Evolutionary conservation across 495 filamentous ascomycete genomes (phyloP), one percentile per base, ranked within the genome.

Genomic region (Xylaria longipes): DNA sequence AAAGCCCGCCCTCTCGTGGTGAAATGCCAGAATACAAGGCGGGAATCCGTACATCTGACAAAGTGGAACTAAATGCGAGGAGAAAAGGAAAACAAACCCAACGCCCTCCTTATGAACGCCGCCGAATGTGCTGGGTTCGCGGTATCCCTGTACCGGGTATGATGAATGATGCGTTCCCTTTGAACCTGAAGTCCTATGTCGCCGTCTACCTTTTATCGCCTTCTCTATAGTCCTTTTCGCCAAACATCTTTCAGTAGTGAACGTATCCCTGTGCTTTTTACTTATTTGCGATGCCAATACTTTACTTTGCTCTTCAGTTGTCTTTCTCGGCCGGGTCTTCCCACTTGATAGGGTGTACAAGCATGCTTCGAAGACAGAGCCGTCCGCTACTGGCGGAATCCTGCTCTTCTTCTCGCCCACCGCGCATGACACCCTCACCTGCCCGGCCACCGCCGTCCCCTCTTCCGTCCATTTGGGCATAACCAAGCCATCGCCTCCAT

Each of bases 321-420:
- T 72, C 69, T 66, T 74, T 71, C 73, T 85, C 82, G 25, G 72
- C 75, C 48, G 83, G 83, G 60, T 82, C 76, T 72, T 86, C 84
- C 82, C 81, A 84, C 86, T 99, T 99, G 58, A 98, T 89, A 0
- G 96, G 96, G 86, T 99, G 96, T 75, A 98, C 81, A 65, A 99
- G 86, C 90, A 97, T 91, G 61, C 91, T 92, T 56, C 93, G 91
- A 71, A 98, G 81, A 85, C 95, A 98, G 91, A 98, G 91, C 69
- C 95, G 86, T 48, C 93, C 93, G 71, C 91, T 90, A 31, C 80
- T 80, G 17, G 74, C 76, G 2, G 73, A 74, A 54, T 80, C 76
- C 69, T 81, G 78, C 57, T 94, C 93, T 14, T 93, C 93, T 79
- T 92, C 91, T 72, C 86, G 87, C 68, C 94, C 91, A 5, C 94